Conservation (phyloP, 352 stramenopile species). For the Pythium rishiriense region DNA sequence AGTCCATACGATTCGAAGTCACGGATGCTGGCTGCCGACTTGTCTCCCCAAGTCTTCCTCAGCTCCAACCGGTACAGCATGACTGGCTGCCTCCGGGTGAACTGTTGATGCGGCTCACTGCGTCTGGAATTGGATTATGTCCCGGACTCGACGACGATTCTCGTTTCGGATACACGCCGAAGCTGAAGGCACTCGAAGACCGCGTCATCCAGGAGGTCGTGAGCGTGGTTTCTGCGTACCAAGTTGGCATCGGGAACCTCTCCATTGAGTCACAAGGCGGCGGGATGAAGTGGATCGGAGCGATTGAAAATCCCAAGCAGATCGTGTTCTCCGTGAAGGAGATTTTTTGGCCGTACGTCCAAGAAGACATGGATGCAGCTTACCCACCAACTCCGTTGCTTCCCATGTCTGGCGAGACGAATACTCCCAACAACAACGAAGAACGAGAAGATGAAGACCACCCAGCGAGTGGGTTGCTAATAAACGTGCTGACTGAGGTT, state of each 20-base stretch:
- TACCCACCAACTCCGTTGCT: slow-evolving; percentile 15
- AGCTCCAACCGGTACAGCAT: slow-evolving; percentile 43
- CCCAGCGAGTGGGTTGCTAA: slow-evolving; percentile 37
- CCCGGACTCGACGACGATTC: slow-evolving; percentile 40
- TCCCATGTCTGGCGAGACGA: slow-evolving; percentile 6
- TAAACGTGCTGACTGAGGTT: slow-evolving; percentile 72
- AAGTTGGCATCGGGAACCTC: slow-evolving; percentile 51
- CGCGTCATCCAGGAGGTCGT: slow-evolving; percentile 73
- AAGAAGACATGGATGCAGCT: slow-evolving; percentile 18
- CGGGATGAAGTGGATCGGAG: slow-evolving; percentile 31
- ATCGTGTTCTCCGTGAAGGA: slow-evolving; percentile 77
- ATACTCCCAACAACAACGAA: slow-evolving; percentile 5
- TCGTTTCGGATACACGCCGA: slow-evolving; percentile 43
- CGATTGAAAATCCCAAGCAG: slow-evolving; percentile 47
- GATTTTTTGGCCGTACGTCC: slow-evolving; percentile 78
- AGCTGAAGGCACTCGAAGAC: slow-evolving; percentile 66
- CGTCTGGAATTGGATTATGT: slow-evolving; percentile 65
- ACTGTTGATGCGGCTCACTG: slow-evolving; percentile 51
- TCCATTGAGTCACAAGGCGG: slow-evolving; percentile 28
- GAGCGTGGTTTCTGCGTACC: slow-evolving; percentile 60
- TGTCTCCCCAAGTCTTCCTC: slow-evolving; percentile 44
- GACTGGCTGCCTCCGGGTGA: slow-evolving; percentile 51
- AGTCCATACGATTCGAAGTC: slow-evolving; percentile 67
- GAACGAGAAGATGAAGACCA: slow-evolving; percentile 23
- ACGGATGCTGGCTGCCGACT: slow-evolving; percentile 59